Percentiles rank a stretch among this genome's conserved stretches.
phyloP scores from a whole-genome alignment of 148 eudicot species.

The Simmondsia chinensis region DNA sequence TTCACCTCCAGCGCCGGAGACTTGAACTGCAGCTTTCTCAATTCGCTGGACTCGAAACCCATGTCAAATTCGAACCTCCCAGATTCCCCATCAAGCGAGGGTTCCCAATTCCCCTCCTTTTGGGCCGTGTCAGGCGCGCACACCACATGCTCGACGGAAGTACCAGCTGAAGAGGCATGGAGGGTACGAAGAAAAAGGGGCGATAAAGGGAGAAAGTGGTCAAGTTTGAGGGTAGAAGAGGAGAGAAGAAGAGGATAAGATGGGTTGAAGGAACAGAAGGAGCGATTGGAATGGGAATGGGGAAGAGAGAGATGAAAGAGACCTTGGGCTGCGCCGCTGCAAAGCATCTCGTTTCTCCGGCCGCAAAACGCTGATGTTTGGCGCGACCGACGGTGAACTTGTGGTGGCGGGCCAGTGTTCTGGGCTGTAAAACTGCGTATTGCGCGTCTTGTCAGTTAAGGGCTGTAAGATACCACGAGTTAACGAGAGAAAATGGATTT shows the following conservation, averaged over 20 bases:
- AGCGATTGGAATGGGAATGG: slow-evolving; percentile 6
- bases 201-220: not conserved
- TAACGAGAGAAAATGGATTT: no score
- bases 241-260: slow-evolving; percentile 4
- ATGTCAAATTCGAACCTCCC: slow-evolving; percentile 25
- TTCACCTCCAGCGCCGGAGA: slow-evolving; percentile 48
- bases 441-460: no score
- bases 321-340: slow-evolving; percentile 9
- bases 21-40: slow-evolving; percentile 19
- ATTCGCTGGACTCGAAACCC: slow-evolving; percentile 21
- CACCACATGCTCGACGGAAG: slow-evolving; percentile 31
- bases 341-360: slow-evolving; percentile 6
- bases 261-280: slow-evolving; percentile 6
- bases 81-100: not conserved
- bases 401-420: no score
- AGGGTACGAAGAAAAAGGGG: not conserved
- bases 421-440: no score
- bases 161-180: slow-evolving; percentile 8
- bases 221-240: not conserved
- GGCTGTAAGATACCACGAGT: no score
- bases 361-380: no score
- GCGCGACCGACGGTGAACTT: no score
- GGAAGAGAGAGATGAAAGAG: slow-evolving; percentile 10
- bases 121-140: not conserved
- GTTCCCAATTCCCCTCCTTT: slow-evolving; percentile 3